phyloP scores from a whole-genome alignment of 2,329 filamentous ascomycete species.

The Cryphonectria radicalis region DNA sequence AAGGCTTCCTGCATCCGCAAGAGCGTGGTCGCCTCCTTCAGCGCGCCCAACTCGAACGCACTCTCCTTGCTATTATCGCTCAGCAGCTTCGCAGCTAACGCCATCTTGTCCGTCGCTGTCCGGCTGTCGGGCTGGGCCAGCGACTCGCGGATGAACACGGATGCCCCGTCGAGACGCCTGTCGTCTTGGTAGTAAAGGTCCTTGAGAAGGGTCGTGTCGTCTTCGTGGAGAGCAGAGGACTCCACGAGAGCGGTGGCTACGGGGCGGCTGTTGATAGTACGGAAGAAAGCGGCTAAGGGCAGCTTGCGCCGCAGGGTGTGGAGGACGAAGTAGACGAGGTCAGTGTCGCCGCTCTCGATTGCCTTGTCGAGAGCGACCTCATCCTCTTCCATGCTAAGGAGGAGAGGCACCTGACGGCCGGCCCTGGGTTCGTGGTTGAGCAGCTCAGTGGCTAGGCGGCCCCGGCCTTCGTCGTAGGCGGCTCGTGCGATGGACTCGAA shows the following conservation, averaged over 20 bases:
- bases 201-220: slow-evolving; percentile 82
- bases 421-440: slow-evolving; percentile 93
- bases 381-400: slow-evolving; percentile 95
- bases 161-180: slow-evolving; percentile 82
- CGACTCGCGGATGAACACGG: slow-evolving; percentile 84
- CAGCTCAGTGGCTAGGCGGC: slow-evolving; percentile 85
- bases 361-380: slow-evolving; percentile 95
- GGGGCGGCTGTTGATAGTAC: slow-evolving; percentile 83
- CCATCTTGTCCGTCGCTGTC: slow-evolving; percentile 81
- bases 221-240: slow-evolving; percentile 70
- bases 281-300: slow-evolving; percentile 89
- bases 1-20: slow-evolving; percentile 85
- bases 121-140: slow-evolving; percentile 72
- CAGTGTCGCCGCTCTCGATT: slow-evolving; percentile 92
- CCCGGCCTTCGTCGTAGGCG: slow-evolving; percentile 91
- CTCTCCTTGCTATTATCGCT: slow-evolving; percentile 78
- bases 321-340: slow-evolving; percentile 88
- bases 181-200: slow-evolving; percentile 98
- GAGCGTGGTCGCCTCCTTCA: slow-evolving; percentile 80
- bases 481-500: slow-evolving; percentile 93
- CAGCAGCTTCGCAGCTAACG: slow-evolving; percentile 81
- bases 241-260: slow-evolving; percentile 90
- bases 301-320: slow-evolving; percentile 88
- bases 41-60: slow-evolving; percentile 70
- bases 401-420: slow-evolving; percentile 91